Percentiles rank a stretch among this genome's conserved stretches.
Evolutionary conservation across 805 yeast genomes (phyloP).

Genomic region (Cyberlindnera maclurae): DNA sequence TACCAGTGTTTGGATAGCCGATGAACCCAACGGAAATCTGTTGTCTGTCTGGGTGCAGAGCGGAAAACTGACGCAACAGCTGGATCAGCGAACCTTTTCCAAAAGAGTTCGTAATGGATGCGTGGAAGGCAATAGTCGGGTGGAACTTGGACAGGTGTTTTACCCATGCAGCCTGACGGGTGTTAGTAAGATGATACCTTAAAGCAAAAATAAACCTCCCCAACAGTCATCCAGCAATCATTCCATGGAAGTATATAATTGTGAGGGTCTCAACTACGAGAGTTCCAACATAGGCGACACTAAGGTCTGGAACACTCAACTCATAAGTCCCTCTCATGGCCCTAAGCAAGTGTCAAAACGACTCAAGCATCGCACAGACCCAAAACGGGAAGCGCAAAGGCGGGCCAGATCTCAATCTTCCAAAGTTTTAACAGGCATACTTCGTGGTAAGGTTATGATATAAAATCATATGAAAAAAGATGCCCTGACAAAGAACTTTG

Average conservation of each 20-base stretch:
- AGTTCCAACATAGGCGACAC: slow-evolving; percentile 18
- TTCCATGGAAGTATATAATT: slow-evolving; percentile 25
- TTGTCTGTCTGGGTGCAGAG: slow-evolving; percentile 84
- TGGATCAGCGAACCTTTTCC: slow-evolving; percentile 97
- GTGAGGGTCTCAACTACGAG: slow-evolving; percentile 93
- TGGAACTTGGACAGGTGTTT: slow-evolving; percentile 84
- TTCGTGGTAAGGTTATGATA: slow-evolving; percentile 33
- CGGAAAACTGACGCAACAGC: slow-evolving; percentile 84
- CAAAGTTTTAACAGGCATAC: slow-evolving; percentile 96
- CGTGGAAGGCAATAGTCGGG: slow-evolving; percentile 97
- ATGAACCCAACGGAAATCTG: slow-evolving; percentile 96
- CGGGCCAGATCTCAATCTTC: slow-evolving; percentile 68
- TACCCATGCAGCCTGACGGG: slow-evolving; percentile 96
- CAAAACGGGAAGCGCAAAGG: slow-evolving; percentile 43
- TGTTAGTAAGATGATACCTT: slow-evolving; percentile 16
- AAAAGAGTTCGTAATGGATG: slow-evolving; percentile 93
- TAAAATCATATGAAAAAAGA: slow-evolving; percentile 29
- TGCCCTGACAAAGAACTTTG: slow-evolving; percentile 88
- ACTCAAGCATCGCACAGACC: slow-evolving; percentile 24
- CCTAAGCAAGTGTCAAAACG: slow-evolving; percentile 29
- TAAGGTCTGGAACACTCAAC: slow-evolving; percentile 53
- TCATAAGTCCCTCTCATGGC: slow-evolving; percentile 44
- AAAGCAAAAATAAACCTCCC: neutral
- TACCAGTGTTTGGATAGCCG: slow-evolving; percentile 98
- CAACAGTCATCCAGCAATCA: neutral